Evolutionary conservation across 2,329 filamentous ascomycete genomes (phyloP).

Genomic region (Botrytis pseudocinerea): DNA sequence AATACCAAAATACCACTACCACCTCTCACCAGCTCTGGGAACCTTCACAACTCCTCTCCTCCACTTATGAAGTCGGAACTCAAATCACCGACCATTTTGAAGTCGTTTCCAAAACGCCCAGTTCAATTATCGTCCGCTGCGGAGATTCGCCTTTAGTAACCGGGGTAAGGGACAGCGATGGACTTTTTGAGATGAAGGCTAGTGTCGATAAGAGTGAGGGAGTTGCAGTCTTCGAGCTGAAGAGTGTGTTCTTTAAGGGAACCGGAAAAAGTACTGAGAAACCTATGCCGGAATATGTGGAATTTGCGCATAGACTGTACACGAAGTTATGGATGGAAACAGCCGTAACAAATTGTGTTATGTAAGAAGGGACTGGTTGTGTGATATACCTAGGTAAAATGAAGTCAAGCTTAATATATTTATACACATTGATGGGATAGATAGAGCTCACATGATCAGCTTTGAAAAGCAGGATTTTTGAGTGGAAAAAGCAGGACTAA

Average conservation of each 20-base stretch:
- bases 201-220: constrained; percentile 61
- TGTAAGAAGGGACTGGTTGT: constrained; percentile 21
- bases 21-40: constrained; percentile 64
- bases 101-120: constrained; percentile 63
- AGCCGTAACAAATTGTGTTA: constrained; percentile 40
- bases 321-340: constrained; percentile 58
- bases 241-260: constrained; percentile 62
- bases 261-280: constrained; percentile 44
- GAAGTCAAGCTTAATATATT: background rate
- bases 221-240: constrained; percentile 63
- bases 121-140: constrained; percentile 62
- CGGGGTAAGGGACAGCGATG: constrained; percentile 59
- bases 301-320: constrained; percentile 56
- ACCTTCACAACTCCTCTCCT: constrained; percentile 53
- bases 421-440: background rate
- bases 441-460: background rate
- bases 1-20: constrained; percentile 54
- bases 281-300: constrained; percentile 50
- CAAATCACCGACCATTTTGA: constrained; percentile 71
- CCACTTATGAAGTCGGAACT: constrained; percentile 62
- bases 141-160: constrained; percentile 63
- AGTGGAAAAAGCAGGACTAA: background rate
- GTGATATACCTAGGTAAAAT: background rate
- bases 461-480: background rate
- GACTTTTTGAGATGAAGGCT: constrained; percentile 65